Conservation (phyloP, 2,329 filamentous ascomycete species). For the Calonectria crousiana region DNA sequence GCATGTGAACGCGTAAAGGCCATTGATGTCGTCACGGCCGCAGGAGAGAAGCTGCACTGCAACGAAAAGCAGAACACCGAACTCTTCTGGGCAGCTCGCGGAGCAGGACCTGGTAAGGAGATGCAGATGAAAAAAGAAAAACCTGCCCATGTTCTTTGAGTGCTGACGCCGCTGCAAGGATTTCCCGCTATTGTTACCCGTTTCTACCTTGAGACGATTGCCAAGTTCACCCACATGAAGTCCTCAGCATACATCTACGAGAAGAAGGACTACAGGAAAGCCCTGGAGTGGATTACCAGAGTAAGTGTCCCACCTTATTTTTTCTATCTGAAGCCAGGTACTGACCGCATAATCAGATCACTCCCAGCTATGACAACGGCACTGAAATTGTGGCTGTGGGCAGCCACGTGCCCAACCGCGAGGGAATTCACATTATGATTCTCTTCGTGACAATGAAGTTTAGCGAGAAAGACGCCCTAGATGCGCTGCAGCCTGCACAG, state of each 20-base stretch:
- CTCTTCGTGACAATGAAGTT: slow-evolving; percentile 58
- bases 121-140: background rate
- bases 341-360: slow-evolving; percentile 16
- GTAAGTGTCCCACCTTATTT: slow-evolving; percentile 35
- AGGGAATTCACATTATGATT: slow-evolving; percentile 45
- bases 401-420: slow-evolving; percentile 22
- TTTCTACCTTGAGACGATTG: slow-evolving; percentile 60
- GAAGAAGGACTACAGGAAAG: slow-evolving; percentile 56
- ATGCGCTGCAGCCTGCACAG: slow-evolving; percentile 51
- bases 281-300: slow-evolving; percentile 61
- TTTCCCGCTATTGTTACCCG: slow-evolving; percentile 66
- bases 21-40: slow-evolving; percentile 62
- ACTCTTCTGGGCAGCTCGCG: slow-evolving; percentile 62
- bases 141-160: background rate
- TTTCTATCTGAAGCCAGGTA: background rate
- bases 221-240: slow-evolving; percentile 45
- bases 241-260: slow-evolving; percentile 60
- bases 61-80: slow-evolving; percentile 55
- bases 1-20: slow-evolving; percentile 61
- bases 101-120: slow-evolving; percentile 55
- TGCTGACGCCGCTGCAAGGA: slow-evolving; percentile 43
- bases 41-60: slow-evolving; percentile 53
- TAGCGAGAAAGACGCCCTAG: slow-evolving; percentile 47
- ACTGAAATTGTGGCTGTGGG: slow-evolving; percentile 35
- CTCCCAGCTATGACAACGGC: slow-evolving; percentile 24